Percentiles rank a stretch among this genome's conserved stretches.
These are phyloP conservation scores for Nitzschia sp. DNA, from an alignment of 108 stramenopile species.

Conservation along the genomic window DNA sequence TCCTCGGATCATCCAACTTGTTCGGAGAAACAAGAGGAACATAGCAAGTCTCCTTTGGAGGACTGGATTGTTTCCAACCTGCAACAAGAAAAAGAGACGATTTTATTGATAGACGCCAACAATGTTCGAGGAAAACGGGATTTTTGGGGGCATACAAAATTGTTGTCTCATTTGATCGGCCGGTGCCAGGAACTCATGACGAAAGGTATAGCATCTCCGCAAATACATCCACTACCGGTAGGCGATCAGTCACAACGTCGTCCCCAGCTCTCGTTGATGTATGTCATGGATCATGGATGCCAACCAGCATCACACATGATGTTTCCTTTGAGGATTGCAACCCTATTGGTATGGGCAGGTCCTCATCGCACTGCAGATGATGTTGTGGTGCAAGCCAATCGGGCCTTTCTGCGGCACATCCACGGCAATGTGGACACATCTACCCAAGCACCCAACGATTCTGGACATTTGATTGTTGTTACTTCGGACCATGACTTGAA, in stretches of 20 bases:
- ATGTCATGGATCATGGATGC: slow-evolving; percentile 29
- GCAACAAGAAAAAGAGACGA: not conserved
- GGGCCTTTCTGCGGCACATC: not conserved
- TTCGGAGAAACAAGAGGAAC: too few relatives aligned
- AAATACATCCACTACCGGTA: not conserved
- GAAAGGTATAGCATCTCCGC: not conserved
- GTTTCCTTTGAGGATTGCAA: not conserved
- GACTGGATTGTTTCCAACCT: slow-evolving; percentile 12
- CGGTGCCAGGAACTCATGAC: too few relatives aligned
- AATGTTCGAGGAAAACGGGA: slow-evolving; percentile 32
- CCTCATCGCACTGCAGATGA: slow-evolving; percentile 38
- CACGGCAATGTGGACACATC: not conserved
- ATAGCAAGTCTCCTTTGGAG: too few relatives aligned
- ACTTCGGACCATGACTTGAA: slow-evolving; percentile 27
- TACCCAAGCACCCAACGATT: too few relatives aligned
- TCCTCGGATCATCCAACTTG: too few relatives aligned
- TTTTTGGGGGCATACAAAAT: slow-evolving; percentile 20
- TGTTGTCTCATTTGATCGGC: slow-evolving; percentile 1
- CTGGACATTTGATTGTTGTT: slow-evolving; percentile 11
- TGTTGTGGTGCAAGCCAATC: slow-evolving; percentile 24
- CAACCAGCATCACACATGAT: slow-evolving; percentile 5
- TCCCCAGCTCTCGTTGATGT: slow-evolving; percentile 1
- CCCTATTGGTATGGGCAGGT: slow-evolving; percentile 29
- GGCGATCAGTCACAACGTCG: not conserved
- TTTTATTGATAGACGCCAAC: slow-evolving; percentile 32